phyloP scores from a whole-genome alignment of 2,329 filamentous ascomycete genomes.

The Colletotrichum viniferum region DNA sequence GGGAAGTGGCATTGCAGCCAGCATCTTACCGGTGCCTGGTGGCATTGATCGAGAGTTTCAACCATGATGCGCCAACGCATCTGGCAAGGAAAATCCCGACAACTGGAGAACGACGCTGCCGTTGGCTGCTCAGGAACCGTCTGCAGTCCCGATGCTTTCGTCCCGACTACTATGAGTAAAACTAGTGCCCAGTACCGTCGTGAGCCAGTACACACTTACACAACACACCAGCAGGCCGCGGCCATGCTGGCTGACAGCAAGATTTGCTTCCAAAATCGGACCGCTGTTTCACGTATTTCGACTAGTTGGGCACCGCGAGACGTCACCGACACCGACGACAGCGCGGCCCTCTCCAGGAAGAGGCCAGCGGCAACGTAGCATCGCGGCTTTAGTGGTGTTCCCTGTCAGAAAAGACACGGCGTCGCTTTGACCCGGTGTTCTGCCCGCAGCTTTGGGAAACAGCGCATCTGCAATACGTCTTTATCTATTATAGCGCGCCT shows the following conservation, averaged over 20 bases:
- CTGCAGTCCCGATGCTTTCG: neutral
- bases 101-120: neutral
- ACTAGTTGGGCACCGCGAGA: neutral
- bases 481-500: neutral
- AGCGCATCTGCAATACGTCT: neutral
- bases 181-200: neutral
- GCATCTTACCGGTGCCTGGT: neutral
- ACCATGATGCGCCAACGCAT: neutral
- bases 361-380: neutral
- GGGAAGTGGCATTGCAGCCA: neutral
- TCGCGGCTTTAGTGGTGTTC: neutral
- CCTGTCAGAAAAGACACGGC: neutral
- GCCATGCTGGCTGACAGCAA: neutral
- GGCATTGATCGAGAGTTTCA: slow-evolving; percentile 4
- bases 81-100: slow-evolving; percentile 1
- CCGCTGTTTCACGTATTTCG: slow-evolving; percentile 4
- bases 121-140: neutral
- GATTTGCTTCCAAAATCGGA: neutral
- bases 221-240: neutral
- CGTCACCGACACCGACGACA: neutral
- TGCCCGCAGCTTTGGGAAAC: neutral
- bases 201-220: neutral
- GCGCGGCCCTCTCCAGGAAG: neutral
- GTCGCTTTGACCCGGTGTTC: neutral
- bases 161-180: neutral